Evolutionary conservation across 2,329 filamentous ascomycete genomes (phyloP), one percentile per base, ranked within the genome.

Genomic region (Penicillium sp.): DNA sequence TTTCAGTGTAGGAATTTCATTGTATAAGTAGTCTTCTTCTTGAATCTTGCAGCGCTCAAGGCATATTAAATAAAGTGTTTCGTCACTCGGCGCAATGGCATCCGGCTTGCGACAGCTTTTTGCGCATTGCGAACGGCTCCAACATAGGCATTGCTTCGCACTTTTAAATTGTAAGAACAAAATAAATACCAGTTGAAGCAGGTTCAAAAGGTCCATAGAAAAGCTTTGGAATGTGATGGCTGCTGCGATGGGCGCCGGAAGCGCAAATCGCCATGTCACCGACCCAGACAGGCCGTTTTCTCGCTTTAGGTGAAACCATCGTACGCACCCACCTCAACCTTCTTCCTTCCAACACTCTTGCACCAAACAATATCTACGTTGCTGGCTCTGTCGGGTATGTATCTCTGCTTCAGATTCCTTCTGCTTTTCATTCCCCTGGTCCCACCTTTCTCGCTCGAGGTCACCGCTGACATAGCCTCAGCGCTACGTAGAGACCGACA

Each of bases 301-400:
- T 72, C 70, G 68, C 69, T 69, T 72, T 68, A 71, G 68, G 71
- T 74, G 72, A 74, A 74, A 74, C 72, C 70, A 62, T 69, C 67
- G 63, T 64, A 67, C 64, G 57, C 66, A 70, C 66, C 66, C 64
- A 68, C 67, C 60, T 63, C 48, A 55, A 56, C 63, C 57, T 62
- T 57, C 66, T 63, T 55, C 56, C 57, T 55, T 50, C 57, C 54
- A 57, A 49, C 49, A 61, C 59, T 50, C 55, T 27, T 27, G 24
- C 54, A 50, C 48, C 38, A 38, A 53, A 42, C 38, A 48, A 42
- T 51, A 22, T 53, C 29, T 43, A 39, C 31, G 38, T 47, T 45
- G 14, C 49, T 50, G 45, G 39, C 13, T 46, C 36, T 40, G 42
- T 56, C 39, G 44, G 53, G 57, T 63, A 64, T 58, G 40, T 53